Evolutionary conservation across 192 early-diverging fungal species (phyloP).

Genomic region (Coemansia sp.): DNA sequence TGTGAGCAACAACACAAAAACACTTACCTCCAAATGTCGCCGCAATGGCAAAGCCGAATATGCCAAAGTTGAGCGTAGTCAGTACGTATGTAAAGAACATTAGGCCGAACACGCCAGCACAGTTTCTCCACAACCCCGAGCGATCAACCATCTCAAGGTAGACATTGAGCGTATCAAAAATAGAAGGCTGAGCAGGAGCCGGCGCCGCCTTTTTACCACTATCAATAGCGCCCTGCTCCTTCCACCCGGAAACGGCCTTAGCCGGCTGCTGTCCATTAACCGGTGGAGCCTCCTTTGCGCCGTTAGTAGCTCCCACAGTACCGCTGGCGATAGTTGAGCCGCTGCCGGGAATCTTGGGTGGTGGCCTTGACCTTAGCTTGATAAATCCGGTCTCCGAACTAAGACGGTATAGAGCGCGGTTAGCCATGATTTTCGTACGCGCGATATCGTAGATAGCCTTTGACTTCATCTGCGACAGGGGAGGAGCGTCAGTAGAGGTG

Average conservation of each 20-base stretch:
- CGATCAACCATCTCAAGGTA: conserved; percentile 58
- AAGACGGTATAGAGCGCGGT: conserved; percentile 44
- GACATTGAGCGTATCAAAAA: conserved; percentile 43
- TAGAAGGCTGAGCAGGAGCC: conserved; percentile 33
- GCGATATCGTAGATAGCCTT: conserved; percentile 57
- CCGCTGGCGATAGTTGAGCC: conserved; percentile 6
- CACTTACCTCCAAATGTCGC: conserved; percentile 59
- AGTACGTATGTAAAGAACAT: conserved; percentile 57
- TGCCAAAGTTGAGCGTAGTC: conserved; percentile 52
- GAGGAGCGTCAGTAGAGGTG: neutral
- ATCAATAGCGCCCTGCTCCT: conserved; percentile 54
- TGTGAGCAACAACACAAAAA: conserved; percentile 13
- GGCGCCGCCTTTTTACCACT: conserved; percentile 53
- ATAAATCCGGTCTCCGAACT: conserved; percentile 54
- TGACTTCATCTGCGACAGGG: conserved; percentile 20
- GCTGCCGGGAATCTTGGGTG: conserved; percentile 11
- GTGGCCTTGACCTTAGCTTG: conserved; percentile 49
- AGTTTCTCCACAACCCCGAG: conserved; percentile 59
- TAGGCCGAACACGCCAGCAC: conserved; percentile 56
- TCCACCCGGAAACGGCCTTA: conserved; percentile 50
- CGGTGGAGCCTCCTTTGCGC: conserved; percentile 8
- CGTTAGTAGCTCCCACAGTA: conserved; percentile 1
- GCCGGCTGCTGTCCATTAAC: neutral
- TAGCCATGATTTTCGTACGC: conserved; percentile 45
- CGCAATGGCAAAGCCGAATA: conserved; percentile 51